Evolutionary conservation across 2,329 filamentous ascomycete species (phyloP).

Genomic region (Calonectria ilicicola): DNA sequence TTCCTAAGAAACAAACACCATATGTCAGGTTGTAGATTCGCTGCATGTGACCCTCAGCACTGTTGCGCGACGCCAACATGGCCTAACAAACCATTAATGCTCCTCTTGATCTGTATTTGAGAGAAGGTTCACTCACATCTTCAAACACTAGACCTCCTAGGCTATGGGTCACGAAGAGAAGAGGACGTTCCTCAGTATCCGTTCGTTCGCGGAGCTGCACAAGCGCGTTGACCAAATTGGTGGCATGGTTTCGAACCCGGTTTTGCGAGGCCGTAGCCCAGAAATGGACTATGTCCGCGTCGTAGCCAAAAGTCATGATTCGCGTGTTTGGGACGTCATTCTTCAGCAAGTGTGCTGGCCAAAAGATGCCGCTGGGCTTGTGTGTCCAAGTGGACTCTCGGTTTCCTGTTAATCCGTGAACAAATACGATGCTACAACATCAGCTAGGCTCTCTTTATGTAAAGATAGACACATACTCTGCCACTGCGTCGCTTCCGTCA

Average conservation of each 20-base stretch:
- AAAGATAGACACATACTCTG: neutral
- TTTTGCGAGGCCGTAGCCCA: neutral
- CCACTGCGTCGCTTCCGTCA: neutral
- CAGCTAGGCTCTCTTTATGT: no score
- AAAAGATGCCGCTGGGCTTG: neutral
- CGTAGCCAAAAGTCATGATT: slow-evolving; percentile 1
- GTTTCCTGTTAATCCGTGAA: neutral
- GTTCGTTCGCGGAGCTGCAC: neutral
- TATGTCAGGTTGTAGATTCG: neutral
- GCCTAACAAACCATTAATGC: neutral
- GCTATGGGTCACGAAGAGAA: neutral
- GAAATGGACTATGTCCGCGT: neutral
- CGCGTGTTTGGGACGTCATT: neutral
- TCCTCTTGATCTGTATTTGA: neutral
- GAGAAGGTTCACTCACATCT: neutral
- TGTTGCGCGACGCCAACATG: neutral
- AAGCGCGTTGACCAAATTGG: neutral
- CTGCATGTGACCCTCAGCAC: neutral
- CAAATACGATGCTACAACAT: neutral
- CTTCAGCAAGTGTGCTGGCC: neutral
- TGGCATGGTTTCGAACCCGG: neutral
- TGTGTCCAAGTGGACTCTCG: neutral
- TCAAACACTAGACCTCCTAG: neutral
- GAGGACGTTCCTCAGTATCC: neutral
- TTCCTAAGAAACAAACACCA: neutral